These are phyloP conservation scores for Trifolium repens DNA, from an alignment of 306 rosid genomes.

Conservation along the genomic window DNA sequence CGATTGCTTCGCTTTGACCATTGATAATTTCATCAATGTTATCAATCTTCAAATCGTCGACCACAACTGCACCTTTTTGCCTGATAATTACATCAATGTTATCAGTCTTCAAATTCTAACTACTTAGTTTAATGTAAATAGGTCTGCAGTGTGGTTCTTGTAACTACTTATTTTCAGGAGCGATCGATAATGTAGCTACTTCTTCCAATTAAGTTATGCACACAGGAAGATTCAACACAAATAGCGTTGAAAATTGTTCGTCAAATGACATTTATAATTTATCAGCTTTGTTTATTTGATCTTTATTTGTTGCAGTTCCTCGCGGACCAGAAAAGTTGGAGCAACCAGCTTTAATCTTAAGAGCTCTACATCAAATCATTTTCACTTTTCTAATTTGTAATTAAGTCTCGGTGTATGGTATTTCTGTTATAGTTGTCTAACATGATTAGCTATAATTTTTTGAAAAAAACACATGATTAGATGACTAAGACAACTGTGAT, in stretches of 20 bases:
- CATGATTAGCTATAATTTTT: no score
- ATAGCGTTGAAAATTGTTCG: background rate
- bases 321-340: no score
- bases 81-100: conserved; percentile 35
- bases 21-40: conserved; percentile 21
- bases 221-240: background rate
- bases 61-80: conserved; percentile 54
- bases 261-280: background rate
- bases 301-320: no score
- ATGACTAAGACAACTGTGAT: no score
- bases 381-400: no score
- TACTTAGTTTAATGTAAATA: background rate
- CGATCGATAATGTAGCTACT: background rate
- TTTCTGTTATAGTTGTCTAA: no score
- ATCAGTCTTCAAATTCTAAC: background rate
- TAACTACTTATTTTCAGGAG: background rate
- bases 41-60: conserved; percentile 53
- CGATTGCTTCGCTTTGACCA: conserved; percentile 48
- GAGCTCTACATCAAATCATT: no score
- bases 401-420: no score
- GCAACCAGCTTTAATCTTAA: no score
- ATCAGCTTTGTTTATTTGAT: no score
- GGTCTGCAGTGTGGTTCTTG: background rate
- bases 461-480: no score
- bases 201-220: background rate